These are phyloP conservation scores for Psilocybe azurescens DNA, from an alignment of 768 basidiomycete genomes.

Conservation along the genomic window DNA sequence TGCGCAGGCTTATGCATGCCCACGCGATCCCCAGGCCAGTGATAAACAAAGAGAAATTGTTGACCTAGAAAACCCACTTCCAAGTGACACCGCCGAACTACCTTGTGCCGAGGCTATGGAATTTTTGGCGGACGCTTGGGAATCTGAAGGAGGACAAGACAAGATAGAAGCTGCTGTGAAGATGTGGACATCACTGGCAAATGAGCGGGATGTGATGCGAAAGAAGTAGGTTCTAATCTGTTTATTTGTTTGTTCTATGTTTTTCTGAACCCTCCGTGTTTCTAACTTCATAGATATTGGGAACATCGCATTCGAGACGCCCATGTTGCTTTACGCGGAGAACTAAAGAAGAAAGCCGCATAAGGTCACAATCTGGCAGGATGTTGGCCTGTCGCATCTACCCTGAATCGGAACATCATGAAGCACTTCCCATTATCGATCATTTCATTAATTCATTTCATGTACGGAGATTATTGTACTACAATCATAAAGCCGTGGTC, in stretches of 20 bases:
- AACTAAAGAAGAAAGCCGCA: not conserved
- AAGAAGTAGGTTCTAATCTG: constrained; percentile 57
- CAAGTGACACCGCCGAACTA: constrained; percentile 66
- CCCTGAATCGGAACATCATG: no score
- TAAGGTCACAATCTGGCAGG: not conserved
- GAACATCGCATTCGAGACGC: constrained; percentile 71
- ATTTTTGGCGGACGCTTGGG: constrained; percentile 81
- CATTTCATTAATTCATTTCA: no score
- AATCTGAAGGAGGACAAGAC: constrained; percentile 50
- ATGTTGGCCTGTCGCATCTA: no score
- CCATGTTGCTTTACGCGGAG: constrained; percentile 14
- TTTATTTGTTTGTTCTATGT: not conserved
- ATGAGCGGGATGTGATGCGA: constrained; percentile 74
- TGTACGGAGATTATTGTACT: no score
- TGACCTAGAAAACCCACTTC: constrained; percentile 78
- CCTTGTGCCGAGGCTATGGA: constrained; percentile 84
- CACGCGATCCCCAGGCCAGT: constrained; percentile 22
- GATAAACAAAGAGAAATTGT: constrained; percentile 46
- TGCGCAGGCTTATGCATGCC: constrained; percentile 65
- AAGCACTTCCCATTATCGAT: no score
- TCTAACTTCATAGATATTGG: constrained; percentile 65
- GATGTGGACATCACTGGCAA: constrained; percentile 73
- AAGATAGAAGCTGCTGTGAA: constrained; percentile 49
- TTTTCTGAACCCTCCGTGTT: constrained; percentile 13
- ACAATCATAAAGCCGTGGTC: no score